Percentiles rank a stretch among this genome's conserved stretches.
These are phyloP conservation scores for Pseudopediastrum boryanum DNA, from an alignment of 139 green algal species.

Conservation along the genomic window DNA sequence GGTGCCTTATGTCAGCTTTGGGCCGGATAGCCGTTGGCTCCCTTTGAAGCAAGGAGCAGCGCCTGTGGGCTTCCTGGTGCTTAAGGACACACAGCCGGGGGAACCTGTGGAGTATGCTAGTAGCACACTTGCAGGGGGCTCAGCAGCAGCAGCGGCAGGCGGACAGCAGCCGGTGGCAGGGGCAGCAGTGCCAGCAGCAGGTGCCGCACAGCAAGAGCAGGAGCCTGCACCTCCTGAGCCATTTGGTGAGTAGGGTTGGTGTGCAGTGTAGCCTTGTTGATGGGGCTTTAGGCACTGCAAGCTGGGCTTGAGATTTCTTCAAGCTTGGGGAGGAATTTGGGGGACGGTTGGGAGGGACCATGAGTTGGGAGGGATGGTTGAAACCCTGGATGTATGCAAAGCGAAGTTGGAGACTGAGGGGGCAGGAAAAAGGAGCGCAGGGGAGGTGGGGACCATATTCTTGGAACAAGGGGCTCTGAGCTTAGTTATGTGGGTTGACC, in stretches of 20 bases:
- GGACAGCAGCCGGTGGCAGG: slow-evolving; percentile 28
- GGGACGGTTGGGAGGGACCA: no score
- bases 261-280: background rate
- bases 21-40: slow-evolving; percentile 42
- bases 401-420: background rate
- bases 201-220: slow-evolving; percentile 63
- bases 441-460: no score
- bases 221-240: slow-evolving; percentile 81
- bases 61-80: slow-evolving; percentile 57
- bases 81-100: slow-evolving; percentile 49
- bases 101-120: slow-evolving; percentile 43
- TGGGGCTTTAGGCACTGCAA: background rate
- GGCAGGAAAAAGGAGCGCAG: background rate
- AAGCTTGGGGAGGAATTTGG: no score
- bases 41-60: slow-evolving; percentile 70
- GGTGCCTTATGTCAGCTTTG: slow-evolving; percentile 66
- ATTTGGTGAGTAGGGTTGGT: slow-evolving; percentile 59
- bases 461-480: no score
- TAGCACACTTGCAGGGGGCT: slow-evolving; percentile 1
- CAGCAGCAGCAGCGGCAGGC: slow-evolving; percentile 25
- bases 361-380: background rate
- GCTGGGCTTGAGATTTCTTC: no score
- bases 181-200: slow-evolving; percentile 25
- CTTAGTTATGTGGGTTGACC: no score
- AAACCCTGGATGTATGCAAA: background rate